Evolutionary conservation across 2,329 filamentous ascomycete genomes (phyloP), one percentile per base, ranked within the genome.

Genomic region (Pseudopyricularia cyperi): DNA sequence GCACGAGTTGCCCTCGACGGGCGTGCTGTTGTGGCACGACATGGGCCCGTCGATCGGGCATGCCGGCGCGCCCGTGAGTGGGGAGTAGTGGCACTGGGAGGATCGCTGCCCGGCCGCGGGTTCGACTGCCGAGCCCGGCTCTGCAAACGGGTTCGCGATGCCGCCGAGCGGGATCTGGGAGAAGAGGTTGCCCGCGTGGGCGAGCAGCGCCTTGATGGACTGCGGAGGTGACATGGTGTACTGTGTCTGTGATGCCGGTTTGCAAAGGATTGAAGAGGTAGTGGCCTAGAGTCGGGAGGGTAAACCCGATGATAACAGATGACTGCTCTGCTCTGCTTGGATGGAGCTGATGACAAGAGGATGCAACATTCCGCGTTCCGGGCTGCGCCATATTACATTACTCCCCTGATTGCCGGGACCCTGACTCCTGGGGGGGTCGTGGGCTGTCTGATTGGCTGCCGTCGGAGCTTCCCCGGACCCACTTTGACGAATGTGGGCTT

Each of bases 21-120:
- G 62, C 4, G 65, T 65, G 52, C 56, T 63, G 57, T 69, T 69
- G 53, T 66, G 61, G 57, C 70, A 72, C 61, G 68, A 71, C 47
- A 65, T 54, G 0, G 69, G 69, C 5, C 67, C 67, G 52, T 71
- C 64, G 53, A 71, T 57, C 3, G 69, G 69, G 50, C 69, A 72
- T 14, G 35, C 42, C 26, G 52, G 52, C 15, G 52, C 52, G 7
- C 52, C 52, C 37, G 39, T 53, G 17, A 53, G 48, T 12, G 52
- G 52, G 8, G 46, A 32, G 33, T 53, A 53, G 28, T 47, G 51
- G 34, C 35, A 37, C 11, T 42, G 34, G 26, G 42, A 24, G 26
- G 42, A 24, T 12, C n/a, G 33, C 19, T 34, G 42, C 9, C 14
- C 42, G 3, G 12, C 42, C 26, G 30, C 35, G 24, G 33, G 19